Conservation (phyloP, 768 basidiomycete species). For the Cystobasidium onofrii region DNA sequence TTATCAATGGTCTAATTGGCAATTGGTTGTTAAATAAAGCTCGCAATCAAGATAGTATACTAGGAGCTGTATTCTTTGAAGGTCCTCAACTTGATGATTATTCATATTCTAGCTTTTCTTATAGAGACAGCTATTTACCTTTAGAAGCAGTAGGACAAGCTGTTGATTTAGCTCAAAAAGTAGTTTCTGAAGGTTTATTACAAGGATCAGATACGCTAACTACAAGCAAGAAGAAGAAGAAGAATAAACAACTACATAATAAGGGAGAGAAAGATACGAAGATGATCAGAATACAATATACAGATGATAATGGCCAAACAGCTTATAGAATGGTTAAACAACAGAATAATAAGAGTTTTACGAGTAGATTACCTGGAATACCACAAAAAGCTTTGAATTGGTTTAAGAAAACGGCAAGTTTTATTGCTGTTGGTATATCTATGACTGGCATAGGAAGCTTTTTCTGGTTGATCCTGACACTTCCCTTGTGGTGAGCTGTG, state of each 20-base stretch:
- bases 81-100: background rate
- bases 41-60: background rate
- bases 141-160: slow-evolving; percentile 27
- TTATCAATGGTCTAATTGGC: slow-evolving; percentile 19
- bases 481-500: slow-evolving; percentile 4
- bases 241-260: background rate
- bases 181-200: slow-evolving; percentile 14
- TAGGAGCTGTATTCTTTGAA: slow-evolving; percentile 7
- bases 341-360: background rate
- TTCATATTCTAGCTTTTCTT: background rate
- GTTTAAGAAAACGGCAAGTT: background rate
- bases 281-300: background rate
- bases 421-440: slow-evolving; percentile 11
- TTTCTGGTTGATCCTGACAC: slow-evolving; percentile 15
- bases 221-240: background rate
- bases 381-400: background rate
- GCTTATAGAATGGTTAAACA: slow-evolving; percentile 24
- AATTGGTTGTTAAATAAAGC: slow-evolving; percentile 15
- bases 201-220: background rate
- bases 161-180: slow-evolving; percentile 15
- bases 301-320: background rate
- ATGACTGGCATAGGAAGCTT: slow-evolving; percentile 31
- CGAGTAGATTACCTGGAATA: background rate
- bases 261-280: background rate
- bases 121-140: background rate